Evolutionary conservation across 345 rosid genomes (phyloP).

Genomic region (Abelmoschus esculentus): DNA sequence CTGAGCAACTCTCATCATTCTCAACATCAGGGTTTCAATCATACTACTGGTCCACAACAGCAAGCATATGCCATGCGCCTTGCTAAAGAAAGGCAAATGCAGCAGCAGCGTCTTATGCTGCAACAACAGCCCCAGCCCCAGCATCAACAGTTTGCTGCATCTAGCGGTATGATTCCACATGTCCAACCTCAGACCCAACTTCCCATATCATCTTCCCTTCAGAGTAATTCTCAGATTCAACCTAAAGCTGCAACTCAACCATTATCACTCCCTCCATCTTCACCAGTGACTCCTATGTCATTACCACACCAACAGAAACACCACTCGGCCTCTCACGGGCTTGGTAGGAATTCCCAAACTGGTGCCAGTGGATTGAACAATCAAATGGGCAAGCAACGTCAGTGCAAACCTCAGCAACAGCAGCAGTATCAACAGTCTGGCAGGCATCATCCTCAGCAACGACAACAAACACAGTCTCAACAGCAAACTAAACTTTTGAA

Average conservation of each 20-base stretch:
- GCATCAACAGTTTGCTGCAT: constrained; percentile 50
- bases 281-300: constrained; percentile 51
- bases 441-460: constrained; percentile 81
- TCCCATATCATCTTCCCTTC: constrained; percentile 63
- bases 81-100: constrained; percentile 70
- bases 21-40: constrained; percentile 60
- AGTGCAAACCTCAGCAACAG: constrained; percentile 47
- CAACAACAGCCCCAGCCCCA: constrained; percentile 32
- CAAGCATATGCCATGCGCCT: constrained; percentile 58
- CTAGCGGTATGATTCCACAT: constrained; percentile 51
- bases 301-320: constrained; percentile 57
- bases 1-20: constrained; percentile 52
- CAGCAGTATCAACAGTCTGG: constrained; percentile 75
- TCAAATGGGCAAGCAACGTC: constrained; percentile 85
- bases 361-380: constrained; percentile 50
- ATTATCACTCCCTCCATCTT: constrained; percentile 40
- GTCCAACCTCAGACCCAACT: constrained; percentile 60
- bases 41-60: constrained; percentile 52
- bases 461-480: constrained; percentile 51
- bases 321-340: constrained; percentile 53
- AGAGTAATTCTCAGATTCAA: constrained; percentile 63
- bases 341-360: constrained; percentile 49
- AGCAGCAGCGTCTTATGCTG: constrained; percentile 75
- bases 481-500: constrained; percentile 66
- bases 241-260: constrained; percentile 52